Evolutionary conservation across 2,329 filamentous ascomycete genomes (phyloP).

Genomic region (Penicillium griseofulvum): DNA sequence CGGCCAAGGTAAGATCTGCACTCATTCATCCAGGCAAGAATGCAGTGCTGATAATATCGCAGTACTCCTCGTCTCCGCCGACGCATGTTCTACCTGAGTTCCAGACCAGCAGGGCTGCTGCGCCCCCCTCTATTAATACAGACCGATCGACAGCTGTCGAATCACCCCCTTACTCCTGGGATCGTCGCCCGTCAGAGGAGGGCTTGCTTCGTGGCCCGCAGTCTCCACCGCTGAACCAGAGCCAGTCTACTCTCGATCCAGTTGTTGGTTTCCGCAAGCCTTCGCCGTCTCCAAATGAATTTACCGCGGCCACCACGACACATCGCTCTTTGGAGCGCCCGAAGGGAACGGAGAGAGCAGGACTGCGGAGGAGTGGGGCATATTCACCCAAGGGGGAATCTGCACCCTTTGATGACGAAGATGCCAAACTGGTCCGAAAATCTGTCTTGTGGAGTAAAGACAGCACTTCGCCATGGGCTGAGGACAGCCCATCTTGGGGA

Average conservation of each 20-base stretch:
- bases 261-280: conserved; percentile 15
- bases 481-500: conserved; percentile 23
- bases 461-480: conserved; percentile 23
- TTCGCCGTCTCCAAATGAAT: conserved; percentile 23
- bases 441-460: conserved; percentile 32
- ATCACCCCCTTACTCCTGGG: conserved; percentile 53
- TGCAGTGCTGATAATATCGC: conserved; percentile 18
- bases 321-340: conserved; percentile 35
- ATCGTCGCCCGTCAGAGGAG: conserved; percentile 52
- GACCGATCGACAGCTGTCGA: conserved; percentile 46
- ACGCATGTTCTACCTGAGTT: conserved; percentile 16
- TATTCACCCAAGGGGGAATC: conserved; percentile 29
- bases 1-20: conserved; percentile 20
- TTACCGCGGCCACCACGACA: conserved; percentile 28
- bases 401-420: conserved; percentile 37
- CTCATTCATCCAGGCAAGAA: conserved; percentile 4
- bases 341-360: conserved; percentile 21
- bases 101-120: conserved; percentile 25
- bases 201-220: conserved; percentile 46
- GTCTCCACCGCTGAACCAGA: conserved; percentile 16
- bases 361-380: conserved; percentile 32
- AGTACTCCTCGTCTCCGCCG: conserved; percentile 27
- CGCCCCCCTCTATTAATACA: conserved; percentile 46
- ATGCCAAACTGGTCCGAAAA: conserved; percentile 39
- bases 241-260: conserved; percentile 15